Evolutionary conservation across 139 green algal genomes (phyloP).

Genomic region (Volvox africanus): DNA sequence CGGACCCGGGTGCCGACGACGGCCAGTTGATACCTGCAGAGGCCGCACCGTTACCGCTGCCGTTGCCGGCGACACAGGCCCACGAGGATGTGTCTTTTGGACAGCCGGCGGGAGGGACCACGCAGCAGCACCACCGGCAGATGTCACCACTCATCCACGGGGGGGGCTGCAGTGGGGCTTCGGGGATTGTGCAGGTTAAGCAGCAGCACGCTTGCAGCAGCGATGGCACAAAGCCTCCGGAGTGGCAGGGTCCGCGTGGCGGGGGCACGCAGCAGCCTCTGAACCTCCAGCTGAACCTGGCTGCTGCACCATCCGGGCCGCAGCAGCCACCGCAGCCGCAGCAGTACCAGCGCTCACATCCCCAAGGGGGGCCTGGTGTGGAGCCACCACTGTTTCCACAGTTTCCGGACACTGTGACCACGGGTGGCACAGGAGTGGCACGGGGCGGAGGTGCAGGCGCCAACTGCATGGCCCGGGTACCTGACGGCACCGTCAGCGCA

Average conservation of each 20-base stretch:
- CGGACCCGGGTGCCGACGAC: not conserved
- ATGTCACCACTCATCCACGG: not conserved
- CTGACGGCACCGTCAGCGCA: not conserved
- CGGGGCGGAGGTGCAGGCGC: not conserved
- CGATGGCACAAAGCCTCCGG: not conserved
- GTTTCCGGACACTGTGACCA: not conserved
- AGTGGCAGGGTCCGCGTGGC: not conserved
- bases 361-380: too few species aligned
- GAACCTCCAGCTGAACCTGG: not conserved
- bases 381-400: not conserved
- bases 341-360: not conserved
- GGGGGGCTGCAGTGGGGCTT: not conserved
- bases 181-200: not conserved
- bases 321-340: not conserved
- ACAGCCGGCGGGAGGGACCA: too few species aligned
- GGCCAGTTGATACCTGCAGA: not conserved
- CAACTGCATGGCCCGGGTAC: not conserved
- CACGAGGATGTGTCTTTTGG: not conserved
- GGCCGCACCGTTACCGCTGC: slow-evolving; percentile 6
- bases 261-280: not conserved
- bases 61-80: not conserved
- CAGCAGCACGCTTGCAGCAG: slow-evolving; percentile 33
- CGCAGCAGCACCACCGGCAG: not conserved
- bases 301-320: not conserved
- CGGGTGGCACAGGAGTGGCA: not conserved